These are phyloP conservation scores for Xylariaceae sp. DNA, from an alignment of 2,329 filamentous ascomycete genomes.

Conservation along the genomic window DNA sequence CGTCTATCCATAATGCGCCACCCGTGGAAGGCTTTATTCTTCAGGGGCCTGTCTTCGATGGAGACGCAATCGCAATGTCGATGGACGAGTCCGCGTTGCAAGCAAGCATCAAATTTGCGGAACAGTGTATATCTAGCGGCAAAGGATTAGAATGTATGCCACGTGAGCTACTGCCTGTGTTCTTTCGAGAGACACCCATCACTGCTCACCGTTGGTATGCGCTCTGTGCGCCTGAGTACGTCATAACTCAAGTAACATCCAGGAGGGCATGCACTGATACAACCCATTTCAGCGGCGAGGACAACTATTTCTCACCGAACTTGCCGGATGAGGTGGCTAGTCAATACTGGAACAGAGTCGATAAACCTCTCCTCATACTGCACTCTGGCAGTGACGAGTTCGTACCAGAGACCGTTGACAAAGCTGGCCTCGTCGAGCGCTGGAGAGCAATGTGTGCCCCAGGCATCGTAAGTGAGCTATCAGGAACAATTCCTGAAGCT, in stretches of 20 bases:
- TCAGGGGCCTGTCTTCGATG: conserved; percentile 75
- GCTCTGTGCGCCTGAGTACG: conserved; percentile 48
- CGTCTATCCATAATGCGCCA: conserved; percentile 37
- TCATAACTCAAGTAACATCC: conserved; percentile 5
- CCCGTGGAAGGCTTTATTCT: conserved; percentile 73
- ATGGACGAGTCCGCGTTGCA: conserved; percentile 42
- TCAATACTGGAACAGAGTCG: conserved; percentile 62
- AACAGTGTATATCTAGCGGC: conserved; percentile 52
- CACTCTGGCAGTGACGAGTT: conserved; percentile 64
- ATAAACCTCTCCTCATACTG: conserved; percentile 59
- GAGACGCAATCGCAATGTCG: conserved; percentile 55
- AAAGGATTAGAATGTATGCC: conserved; percentile 53
- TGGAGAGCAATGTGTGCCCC: conserved; percentile 49
- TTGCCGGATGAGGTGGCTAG: conserved; percentile 52
- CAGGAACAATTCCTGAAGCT: conserved; percentile 50
- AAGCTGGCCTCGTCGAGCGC: conserved; percentile 49
- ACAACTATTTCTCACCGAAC: conserved; percentile 87
- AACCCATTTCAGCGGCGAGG: conserved; percentile 54
- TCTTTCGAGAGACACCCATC: conserved; percentile 40
- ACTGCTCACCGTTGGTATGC: conserved; percentile 52
- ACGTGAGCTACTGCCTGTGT: conserved; percentile 37
- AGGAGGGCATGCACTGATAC: background rate
- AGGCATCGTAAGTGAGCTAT: conserved; percentile 45
- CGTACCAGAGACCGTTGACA: conserved; percentile 56
- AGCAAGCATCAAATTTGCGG: conserved; percentile 45